A percentile compares a stretch with the other conserved stretches of the same genome.
Conservation (phyloP, 2,329 filamentous ascomycete genomes). For the Lasiodiplodia theobromae region DNA sequence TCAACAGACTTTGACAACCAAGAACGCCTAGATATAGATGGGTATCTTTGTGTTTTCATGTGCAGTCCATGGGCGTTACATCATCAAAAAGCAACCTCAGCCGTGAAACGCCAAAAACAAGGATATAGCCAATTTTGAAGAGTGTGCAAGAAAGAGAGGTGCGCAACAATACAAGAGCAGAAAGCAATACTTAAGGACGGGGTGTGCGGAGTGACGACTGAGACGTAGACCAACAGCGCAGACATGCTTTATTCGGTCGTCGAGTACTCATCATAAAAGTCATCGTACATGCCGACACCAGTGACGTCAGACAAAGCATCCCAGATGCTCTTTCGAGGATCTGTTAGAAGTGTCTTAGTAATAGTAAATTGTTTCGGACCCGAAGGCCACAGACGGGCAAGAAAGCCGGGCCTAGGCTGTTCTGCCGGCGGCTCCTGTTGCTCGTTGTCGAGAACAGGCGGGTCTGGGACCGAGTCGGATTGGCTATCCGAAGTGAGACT, state of each 20-base stretch:
- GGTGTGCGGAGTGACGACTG: not conserved
- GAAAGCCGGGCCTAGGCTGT: conserved; percentile 12
- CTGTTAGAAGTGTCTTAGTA: not conserved
- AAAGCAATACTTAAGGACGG: conserved; percentile 4
- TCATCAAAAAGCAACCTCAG: conserved; percentile 12
- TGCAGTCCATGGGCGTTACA: conserved; percentile 10
- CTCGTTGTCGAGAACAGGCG: not conserved
- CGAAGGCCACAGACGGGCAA: conserved; percentile 10
- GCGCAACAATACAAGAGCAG: conserved; percentile 18
- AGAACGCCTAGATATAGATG: conserved; percentile 21
- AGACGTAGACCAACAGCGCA: not conserved
- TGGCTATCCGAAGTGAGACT: not conserved
- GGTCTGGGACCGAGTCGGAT: not conserved
- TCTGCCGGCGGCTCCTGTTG: not conserved
- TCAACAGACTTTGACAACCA: conserved; percentile 11
- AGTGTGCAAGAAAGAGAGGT: conserved; percentile 8
- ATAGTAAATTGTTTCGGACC: conserved; percentile 15
- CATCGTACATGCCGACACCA: conserved; percentile 25
- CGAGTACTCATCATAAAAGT: conserved; percentile 25
- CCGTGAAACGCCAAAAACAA: conserved; percentile 7
- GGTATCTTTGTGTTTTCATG: conserved; percentile 18
- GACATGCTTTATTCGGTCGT: not conserved
- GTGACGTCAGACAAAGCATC: conserved; percentile 22
- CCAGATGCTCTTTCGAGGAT: conserved; percentile 28
- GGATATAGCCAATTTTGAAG: conserved; percentile 11